Evolutionary conservation across 768 basidiomycete species (phyloP).

Genomic region (Imleria badia): DNA sequence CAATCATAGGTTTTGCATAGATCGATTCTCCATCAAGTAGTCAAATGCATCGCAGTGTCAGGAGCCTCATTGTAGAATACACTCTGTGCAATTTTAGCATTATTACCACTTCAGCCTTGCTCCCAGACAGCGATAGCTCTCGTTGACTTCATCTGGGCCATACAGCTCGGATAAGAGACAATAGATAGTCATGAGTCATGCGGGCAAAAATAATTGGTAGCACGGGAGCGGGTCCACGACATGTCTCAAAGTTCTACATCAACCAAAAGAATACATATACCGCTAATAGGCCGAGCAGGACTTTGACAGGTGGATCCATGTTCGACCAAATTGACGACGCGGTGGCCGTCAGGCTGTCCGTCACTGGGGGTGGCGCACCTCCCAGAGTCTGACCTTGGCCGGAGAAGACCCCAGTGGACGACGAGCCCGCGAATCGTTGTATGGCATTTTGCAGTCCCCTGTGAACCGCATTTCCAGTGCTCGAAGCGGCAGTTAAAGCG

Average conservation of each 20-base stretch:
- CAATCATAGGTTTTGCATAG: conserved; percentile 15
- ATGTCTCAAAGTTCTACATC: conserved; percentile 23
- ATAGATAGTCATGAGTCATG: not conserved
- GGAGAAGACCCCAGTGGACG: conserved; percentile 50
- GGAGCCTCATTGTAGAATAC: not conserved
- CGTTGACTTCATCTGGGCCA: not conserved
- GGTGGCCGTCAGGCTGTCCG: conserved; percentile 34
- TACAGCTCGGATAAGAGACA: not conserved
- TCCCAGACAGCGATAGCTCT: too few species aligned
- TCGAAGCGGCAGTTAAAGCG: not conserved
- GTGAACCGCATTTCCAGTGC: not conserved
- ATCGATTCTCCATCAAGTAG: not conserved
- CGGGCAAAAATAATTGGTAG: not conserved
- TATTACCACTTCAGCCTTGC: too few species aligned
- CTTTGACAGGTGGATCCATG: conserved; percentile 66
- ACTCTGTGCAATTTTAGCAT: conserved; percentile 2
- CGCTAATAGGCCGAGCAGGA: conserved; percentile 59
- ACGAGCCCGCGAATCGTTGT: conserved; percentile 46
- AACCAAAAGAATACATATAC: conserved; percentile 62
- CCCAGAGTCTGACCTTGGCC: conserved; percentile 77
- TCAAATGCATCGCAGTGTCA: not conserved
- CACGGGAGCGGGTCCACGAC: too few species aligned
- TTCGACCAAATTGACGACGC: conserved; percentile 41
- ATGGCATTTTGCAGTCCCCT: conserved; percentile 66
- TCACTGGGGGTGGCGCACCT: conserved; percentile 40